phyloP scores from a whole-genome alignment of 2,329 filamentous ascomycete species.

The Pseudopyricularia javanii region DNA sequence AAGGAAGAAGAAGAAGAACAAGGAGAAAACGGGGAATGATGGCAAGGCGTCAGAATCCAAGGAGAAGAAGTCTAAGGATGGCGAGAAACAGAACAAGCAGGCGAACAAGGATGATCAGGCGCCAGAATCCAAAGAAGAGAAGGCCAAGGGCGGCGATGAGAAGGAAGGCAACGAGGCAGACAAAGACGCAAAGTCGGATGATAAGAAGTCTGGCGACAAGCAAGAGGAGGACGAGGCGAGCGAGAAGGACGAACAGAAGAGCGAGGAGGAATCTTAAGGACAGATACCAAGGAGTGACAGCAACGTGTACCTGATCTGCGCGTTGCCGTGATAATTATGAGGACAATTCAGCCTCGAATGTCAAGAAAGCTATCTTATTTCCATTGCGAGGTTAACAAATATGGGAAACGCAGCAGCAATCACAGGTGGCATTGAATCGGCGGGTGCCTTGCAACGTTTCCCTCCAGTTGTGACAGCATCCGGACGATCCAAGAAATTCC shows the following conservation, averaged over 20 bases:
- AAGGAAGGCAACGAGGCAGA: conserved; percentile 6
- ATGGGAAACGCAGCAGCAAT: no score
- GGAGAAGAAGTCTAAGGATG: conserved; percentile 11
- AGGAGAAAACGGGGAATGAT: conserved; percentile 4
- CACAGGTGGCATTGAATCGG: no score
- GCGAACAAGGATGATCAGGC: conserved; percentile 8
- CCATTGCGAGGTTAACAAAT: no score
- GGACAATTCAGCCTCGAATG: no score
- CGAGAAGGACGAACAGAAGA: not conserved
- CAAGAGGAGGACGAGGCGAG: conserved; percentile 12
- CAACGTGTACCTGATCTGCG: no score
- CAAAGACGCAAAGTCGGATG: conserved; percentile 12
- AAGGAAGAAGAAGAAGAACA: conserved; percentile 12
- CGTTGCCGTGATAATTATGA: no score
- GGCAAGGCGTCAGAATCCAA: conserved; percentile 5
- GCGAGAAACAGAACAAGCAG: conserved; percentile 9
- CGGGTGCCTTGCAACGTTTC: no score
- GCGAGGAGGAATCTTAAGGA: not conserved
- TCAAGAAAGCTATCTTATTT: no score
- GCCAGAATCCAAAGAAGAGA: conserved; percentile 12
- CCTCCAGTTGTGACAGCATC: no score
- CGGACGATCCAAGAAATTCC: no score
- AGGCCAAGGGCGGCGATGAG: conserved; percentile 8
- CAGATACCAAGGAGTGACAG: no score
- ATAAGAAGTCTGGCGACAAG: conserved; percentile 7